These are phyloP conservation scores for Anthoceros angustus DNA, from an alignment of 225 moss, liverwort and hornwort species.

Conservation along the genomic window DNA sequence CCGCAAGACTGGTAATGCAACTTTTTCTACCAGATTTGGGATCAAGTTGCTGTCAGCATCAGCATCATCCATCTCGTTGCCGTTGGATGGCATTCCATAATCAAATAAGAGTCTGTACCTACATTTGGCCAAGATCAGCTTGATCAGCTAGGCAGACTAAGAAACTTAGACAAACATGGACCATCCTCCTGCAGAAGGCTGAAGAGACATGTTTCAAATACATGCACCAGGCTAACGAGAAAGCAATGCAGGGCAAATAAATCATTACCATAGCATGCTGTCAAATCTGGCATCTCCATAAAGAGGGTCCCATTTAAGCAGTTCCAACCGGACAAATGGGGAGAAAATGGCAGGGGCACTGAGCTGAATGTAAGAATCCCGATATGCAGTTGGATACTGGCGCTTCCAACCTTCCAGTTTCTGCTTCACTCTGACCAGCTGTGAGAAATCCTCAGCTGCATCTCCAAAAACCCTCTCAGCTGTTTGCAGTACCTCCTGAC, in stretches of 20 bases:
- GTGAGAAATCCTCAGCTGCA: slow-evolving; percentile 73
- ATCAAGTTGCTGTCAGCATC: slow-evolving; percentile 71
- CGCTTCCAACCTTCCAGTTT: slow-evolving; percentile 73
- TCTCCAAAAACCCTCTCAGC: slow-evolving; percentile 77
- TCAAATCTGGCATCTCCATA: slow-evolving; percentile 68
- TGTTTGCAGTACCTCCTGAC: slow-evolving; percentile 65
- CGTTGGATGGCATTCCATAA: slow-evolving; percentile 50
- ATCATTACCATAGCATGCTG: slow-evolving; percentile 60
- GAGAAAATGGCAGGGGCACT: slow-evolving; percentile 90
- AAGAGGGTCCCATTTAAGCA: slow-evolving; percentile 90
- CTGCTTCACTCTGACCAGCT: slow-evolving; percentile 71
- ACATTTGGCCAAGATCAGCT: background rate
- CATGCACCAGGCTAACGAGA: background rate
- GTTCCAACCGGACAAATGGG: slow-evolving; percentile 83
- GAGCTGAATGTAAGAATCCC: slow-evolving; percentile 76
- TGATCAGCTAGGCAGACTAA: background rate
- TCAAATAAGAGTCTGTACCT: slow-evolving; percentile 65
- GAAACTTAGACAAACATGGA: background rate
- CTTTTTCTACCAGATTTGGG: slow-evolving; percentile 81
- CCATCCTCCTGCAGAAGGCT: background rate
- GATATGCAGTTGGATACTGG: slow-evolving; percentile 55
- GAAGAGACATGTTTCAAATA: background rate
- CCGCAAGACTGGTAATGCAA: slow-evolving; percentile 85
- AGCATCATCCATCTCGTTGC: slow-evolving; percentile 31
- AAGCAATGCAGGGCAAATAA: background rate